Conservation (phyloP, 352 stramenopile genomes). For the Thalassiosira ordinaria region DNA sequence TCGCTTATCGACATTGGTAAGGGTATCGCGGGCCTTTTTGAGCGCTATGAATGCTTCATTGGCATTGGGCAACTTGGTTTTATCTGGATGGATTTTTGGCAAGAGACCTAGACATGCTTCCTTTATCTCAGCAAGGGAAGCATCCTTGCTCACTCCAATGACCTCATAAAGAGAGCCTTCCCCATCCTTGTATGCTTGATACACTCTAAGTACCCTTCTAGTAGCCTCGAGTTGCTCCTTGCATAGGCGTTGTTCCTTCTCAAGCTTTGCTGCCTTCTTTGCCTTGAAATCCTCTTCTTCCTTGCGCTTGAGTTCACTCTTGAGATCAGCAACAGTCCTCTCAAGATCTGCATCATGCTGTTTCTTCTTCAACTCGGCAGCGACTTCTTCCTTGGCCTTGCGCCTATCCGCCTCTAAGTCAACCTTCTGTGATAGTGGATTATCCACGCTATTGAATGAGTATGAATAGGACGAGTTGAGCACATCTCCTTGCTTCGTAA, state of each 20-base stretch:
- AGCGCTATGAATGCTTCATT: not conserved
- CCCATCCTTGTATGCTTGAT: not conserved
- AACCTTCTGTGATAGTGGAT: not conserved
- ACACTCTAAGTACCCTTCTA: not conserved
- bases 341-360: too few species aligned
- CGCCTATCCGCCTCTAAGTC: not conserved
- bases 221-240: not conserved
- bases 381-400: not conserved
- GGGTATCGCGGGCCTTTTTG: not conserved
- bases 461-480: not conserved
- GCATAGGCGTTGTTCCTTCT: not conserved
- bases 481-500: too few species aligned
- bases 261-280: not conserved
- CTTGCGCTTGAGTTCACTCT: not conserved
- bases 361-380: not conserved
- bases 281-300: not conserved
- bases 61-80: not conserved
- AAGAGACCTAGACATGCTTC: not conserved
- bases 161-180: not conserved
- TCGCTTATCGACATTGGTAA: not conserved
- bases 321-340: not conserved
- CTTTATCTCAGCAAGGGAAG: not conserved
- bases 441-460: not conserved
- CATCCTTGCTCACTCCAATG: not conserved
- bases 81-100: not conserved